Evolutionary conservation across 495 filamentous ascomycete species (phyloP).

Genomic region (Penicillium dipodomyicola): DNA sequence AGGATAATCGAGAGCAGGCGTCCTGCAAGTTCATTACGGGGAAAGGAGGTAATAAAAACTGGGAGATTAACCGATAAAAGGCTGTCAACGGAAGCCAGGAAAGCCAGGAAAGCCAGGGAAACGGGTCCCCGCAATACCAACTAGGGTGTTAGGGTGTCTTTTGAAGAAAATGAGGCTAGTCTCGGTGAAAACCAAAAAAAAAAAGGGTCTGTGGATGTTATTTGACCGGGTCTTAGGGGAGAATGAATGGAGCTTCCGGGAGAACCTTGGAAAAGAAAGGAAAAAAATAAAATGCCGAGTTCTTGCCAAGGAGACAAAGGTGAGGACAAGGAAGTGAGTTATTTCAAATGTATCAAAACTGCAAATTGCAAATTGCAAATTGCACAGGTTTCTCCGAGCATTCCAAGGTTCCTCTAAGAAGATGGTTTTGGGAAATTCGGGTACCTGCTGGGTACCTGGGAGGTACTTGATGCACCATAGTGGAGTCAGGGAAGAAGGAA

Average conservation of each 20-base stretch:
- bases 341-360: not conserved
- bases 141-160: conserved; percentile 18
- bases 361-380: too few species aligned
- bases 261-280: too few species aligned
- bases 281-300: not conserved
- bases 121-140: conserved; percentile 25
- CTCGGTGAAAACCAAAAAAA: conserved; percentile 8
- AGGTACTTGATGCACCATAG: conserved; percentile 9
- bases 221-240: not conserved
- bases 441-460: conserved; percentile 4
- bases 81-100: not conserved
- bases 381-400: conserved; percentile 10
- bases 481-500: not conserved
- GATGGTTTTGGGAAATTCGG: not conserved
- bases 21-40: conserved; percentile 7
- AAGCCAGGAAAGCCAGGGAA: conserved; percentile 17
- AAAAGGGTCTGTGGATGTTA: conserved; percentile 12
- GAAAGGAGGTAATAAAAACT: not conserved
- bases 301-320: not conserved
- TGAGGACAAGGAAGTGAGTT: not conserved
- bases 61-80: too few species aligned
- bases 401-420: not conserved
- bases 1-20: conserved; percentile 12
- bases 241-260: not conserved
- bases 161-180: conserved; percentile 3